These are phyloP conservation scores for Aspergillus neotritici DNA, from an alignment of 2,329 filamentous ascomycete genomes.

Conservation along the genomic window DNA sequence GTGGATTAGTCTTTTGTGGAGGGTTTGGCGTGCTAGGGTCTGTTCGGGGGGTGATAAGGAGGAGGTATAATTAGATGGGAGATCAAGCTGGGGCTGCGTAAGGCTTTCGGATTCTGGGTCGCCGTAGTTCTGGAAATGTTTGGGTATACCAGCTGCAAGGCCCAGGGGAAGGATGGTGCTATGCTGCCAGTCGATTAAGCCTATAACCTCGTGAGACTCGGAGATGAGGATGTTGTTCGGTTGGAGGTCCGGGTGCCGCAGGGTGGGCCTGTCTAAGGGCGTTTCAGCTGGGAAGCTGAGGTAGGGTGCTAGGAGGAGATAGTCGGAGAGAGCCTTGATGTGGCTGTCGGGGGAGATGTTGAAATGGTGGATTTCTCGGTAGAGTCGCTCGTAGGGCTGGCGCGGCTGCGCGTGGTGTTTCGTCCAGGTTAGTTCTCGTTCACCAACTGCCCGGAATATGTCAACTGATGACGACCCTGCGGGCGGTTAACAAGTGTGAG, in stretches of 20 bases:
- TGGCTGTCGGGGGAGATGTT: conserved; percentile 12
- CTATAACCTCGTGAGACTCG: conserved; percentile 26
- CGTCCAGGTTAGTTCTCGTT: conserved; percentile 14
- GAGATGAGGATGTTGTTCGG: conserved; percentile 28
- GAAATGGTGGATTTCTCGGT: conserved; percentile 14
- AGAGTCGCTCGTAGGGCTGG: conserved; percentile 14
- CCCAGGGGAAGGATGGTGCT: conserved; percentile 33
- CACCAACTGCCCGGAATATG: conserved; percentile 9
- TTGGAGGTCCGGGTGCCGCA: conserved; percentile 24
- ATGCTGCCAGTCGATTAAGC: conserved; percentile 43
- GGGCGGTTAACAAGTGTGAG: too few species aligned
- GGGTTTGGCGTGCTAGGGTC: conserved; percentile 4
- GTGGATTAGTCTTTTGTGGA: conserved; percentile 15
- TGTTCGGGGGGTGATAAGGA: conserved; percentile 5
- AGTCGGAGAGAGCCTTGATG: conserved; percentile 12
- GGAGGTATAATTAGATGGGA: conserved; percentile 12
- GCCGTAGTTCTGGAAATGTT: conserved; percentile 36
- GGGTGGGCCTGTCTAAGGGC: conserved; percentile 10
- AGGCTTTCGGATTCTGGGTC: conserved; percentile 18
- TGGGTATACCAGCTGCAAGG: conserved; percentile 35
- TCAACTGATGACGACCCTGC: conserved; percentile 9
- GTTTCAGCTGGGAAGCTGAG: conserved; percentile 7
- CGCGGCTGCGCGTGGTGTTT: conserved; percentile 12
- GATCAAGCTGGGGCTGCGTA: conserved; percentile 4
- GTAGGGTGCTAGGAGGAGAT: conserved; percentile 9